Conservation (phyloP, 305 asterid genomes). For the Fraxinus platypoda region DNA sequence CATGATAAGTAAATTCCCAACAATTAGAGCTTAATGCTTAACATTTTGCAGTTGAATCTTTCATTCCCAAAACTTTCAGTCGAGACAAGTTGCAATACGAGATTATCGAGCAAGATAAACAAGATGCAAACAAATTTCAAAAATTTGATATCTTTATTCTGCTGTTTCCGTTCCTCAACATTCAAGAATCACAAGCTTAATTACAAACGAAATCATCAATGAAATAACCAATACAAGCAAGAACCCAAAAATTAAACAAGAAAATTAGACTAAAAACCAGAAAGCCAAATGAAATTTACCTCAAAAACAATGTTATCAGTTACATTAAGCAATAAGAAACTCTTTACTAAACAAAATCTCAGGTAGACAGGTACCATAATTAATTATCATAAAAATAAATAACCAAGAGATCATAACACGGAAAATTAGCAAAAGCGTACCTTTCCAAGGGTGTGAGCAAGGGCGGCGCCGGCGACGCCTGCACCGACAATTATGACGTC, state of each 20-base stretch:
- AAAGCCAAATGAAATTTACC: background rate
- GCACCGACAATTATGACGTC: slow-evolving; percentile 7
- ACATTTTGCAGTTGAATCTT: background rate
- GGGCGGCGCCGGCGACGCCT: slow-evolving; percentile 5
- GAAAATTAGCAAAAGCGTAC: background rate
- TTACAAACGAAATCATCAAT: background rate
- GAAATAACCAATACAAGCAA: background rate
- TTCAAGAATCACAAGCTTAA: background rate
- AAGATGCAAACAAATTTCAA: background rate
- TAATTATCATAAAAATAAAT: background rate
- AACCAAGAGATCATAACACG: background rate
- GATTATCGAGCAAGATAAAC: background rate
- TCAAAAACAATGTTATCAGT: background rate
- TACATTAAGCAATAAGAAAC: background rate
- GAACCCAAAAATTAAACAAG: background rate
- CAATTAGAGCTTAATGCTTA: background rate
- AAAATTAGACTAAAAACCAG: background rate
- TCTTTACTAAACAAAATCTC: background rate
- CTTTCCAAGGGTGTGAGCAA: slow-evolving; percentile 10
- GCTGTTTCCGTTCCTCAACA: background rate
- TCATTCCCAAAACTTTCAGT: background rate
- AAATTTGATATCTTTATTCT: background rate
- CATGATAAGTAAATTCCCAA: no score
- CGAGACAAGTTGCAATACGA: background rate
- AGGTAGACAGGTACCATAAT: background rate